A percentile compares a stretch with the other conserved stretches of the same genome.
Evolutionary conservation across 306 rosid species (phyloP).

Genomic region (Rosa chinensis): DNA sequence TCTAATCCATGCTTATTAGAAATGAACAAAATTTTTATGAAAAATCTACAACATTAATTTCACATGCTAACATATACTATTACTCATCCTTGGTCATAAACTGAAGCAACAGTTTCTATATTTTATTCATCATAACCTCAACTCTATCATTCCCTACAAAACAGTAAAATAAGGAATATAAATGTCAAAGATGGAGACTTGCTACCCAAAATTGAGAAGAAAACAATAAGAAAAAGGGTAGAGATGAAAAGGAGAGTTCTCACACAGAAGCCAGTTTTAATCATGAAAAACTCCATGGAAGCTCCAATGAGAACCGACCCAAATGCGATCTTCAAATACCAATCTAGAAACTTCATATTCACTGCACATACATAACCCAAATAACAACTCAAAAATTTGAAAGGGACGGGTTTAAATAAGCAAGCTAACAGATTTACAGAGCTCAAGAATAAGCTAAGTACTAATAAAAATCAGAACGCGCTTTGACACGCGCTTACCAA

Average conservation of each 20-base stretch:
- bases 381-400: background rate
- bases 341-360: conserved; percentile 72
- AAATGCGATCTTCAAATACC: conserved; percentile 83
- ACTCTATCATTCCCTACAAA: background rate
- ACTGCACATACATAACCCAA: conserved; percentile 22
- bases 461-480: too few relatives aligned
- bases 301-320: conserved; percentile 79
- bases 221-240: background rate
- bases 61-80: background rate
- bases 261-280: conserved; percentile 91
- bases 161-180: background rate
- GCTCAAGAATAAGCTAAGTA: background rate
- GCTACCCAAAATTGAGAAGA: background rate
- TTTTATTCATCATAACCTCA: background rate
- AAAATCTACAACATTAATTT: background rate
- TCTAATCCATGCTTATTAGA: background rate
- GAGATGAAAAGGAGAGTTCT: conserved; percentile 48
- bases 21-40: background rate
- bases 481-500: too few relatives aligned
- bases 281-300: conserved; percentile 93
- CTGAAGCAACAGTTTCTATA: background rate
- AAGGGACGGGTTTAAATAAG: background rate
- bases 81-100: background rate
- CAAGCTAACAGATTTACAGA: background rate
- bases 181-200: background rate